Evolutionary conservation across 345 rosid genomes (phyloP), one percentile per base, ranked within the genome.

Genomic region (Luvunga scandens): DNA sequence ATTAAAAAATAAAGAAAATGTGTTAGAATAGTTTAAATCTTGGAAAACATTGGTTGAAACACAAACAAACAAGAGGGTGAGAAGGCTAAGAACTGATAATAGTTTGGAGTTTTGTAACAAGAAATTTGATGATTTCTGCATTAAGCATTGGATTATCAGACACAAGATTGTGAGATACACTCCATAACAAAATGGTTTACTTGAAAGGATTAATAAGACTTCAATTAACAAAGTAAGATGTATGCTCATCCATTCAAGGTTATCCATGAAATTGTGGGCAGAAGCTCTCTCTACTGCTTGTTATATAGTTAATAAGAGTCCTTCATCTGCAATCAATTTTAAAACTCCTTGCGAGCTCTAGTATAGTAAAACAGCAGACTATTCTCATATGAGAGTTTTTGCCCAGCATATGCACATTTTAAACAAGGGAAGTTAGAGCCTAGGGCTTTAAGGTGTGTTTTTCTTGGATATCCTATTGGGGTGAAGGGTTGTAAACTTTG

Each of bases 1-100:
- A 5, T 12, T 13, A 0, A 45, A 3, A 4, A 4, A 0, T 0
- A 45, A 45, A 10, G 50, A 45, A 0, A 3, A 3, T 0, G 50
- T 45, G 0, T 45, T 45, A 12, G 18, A 45, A 0, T 5, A 45
- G 0, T 45, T 3, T 3, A 45, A 45, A 0, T 4, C 50, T 0
- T 45, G 50, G 18, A 45, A 45, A 2, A 45, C 50, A 12, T 1
- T 45, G 0, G 50, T 45, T 12, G 18, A 45, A 12, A 45, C 18
- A 0, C 1, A 45, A 1, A 45, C 0, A 12, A 45, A 13, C 0
- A 45, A 0, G 1, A 45, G 13, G 18, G 4, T 13, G 2, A 45
- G 0, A 1, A 45, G 50, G 13, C 18, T 45, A 0, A 45, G 50
- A 45, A 13, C 5, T 3, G 13, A 45, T 14, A 12, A 53, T 16